Base-by-base conservation (phyloP, 176 grass and related monocot genomes). In the Elaeis guineensis region DNA sequence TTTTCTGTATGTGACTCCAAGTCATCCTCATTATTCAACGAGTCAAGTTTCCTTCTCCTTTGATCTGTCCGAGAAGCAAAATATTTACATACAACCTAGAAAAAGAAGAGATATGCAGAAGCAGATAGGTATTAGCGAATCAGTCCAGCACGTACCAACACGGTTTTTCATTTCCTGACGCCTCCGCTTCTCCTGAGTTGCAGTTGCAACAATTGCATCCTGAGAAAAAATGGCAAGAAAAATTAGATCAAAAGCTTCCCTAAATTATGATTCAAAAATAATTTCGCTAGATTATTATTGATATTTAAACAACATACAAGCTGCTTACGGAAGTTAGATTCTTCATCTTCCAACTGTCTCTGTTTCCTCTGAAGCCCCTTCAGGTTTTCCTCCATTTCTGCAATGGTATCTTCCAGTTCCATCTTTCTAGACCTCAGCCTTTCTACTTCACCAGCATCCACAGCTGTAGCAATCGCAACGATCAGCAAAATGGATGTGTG, bases 1-100 rank as follows among this genome's bases (percentile, higher is more conserved):
- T 88, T 97, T 80, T 60, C 77, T 63, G 76, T 97, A 65, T 70
- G 87, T 16, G 72, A 76, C 44, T 91, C 84, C 56, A 85, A 49
- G 19, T 83, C 78, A 70, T 97, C 92, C 79, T 91, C 87, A 82
- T 85, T 85, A 50, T 62, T 63, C 55, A 97, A 78, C 49, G 75
- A 70, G 58, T 78, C 70, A 52, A 97, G 61, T 28, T 16, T 63
- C 68, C 66, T 66, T 79, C 67, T 71, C 78, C 51, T 85, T 2
- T 59, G 49, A 67, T 81, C 90, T 73, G 54, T 44, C 35, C 77
- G 5, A 60, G 15, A 39, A 30, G 28, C 55, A 7, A 17, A 55
- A 74, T 30, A 72, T 63, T 56, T 67, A 55, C 72, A 64, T 77
- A 62, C 11, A 67, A 48, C 19, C 61, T 28, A 22, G 16, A 28